Evolutionary conservation across 1,284 basidiomycete species (phyloP), one percentile per base, ranked within the genome.

Genomic region (Laetiporus sulphureus): DNA sequence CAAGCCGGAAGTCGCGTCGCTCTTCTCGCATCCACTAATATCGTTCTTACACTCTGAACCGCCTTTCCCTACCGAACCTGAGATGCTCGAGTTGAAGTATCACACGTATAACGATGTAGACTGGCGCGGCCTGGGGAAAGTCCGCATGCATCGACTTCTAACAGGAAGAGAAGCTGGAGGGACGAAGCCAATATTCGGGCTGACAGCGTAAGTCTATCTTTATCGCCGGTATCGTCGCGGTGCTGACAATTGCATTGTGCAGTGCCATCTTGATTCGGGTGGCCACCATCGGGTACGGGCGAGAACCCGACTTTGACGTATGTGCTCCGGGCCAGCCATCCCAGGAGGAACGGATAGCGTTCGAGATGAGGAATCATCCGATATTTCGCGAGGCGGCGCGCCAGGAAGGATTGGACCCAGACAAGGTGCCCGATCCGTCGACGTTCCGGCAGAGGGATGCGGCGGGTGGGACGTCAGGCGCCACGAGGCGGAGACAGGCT

Each of bases 11-110:
- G 89, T 93, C 13, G 66, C 75, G 3, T 72, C 75, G 27, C 69
- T 93, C 32, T 93, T 93, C 63, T 88, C 86, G 0, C 88, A 90
- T 57, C 88, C 89, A 0, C 73, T 93, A 8, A 59, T 66, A 2
- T 75, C 83, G 2, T 88, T 92, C 58, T 67, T 92, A n/a, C 72
- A 73, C 39, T 73, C 75, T 4, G 69, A 71, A 1, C 70, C 82
- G 0, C 75, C 79, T 0, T 80, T 77, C 42, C 74, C 81, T 2
- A 64, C 69, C 2, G 75, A 78, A 47, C 65, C 71, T 0, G 73
- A 75, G 47, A 64, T 69, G 15, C 51, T 73, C n/a, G 76, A 79
- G 56, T 64, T 75, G 2, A 62, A 67, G 5, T 90, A 88, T 58
- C 79, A 91, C 60, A 75, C 77, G 0, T 79, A 68, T 45, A 64